Evolutionary conservation across 2,329 filamentous ascomycete species (phyloP).

Genomic region (Tolypocladium nubicola): DNA sequence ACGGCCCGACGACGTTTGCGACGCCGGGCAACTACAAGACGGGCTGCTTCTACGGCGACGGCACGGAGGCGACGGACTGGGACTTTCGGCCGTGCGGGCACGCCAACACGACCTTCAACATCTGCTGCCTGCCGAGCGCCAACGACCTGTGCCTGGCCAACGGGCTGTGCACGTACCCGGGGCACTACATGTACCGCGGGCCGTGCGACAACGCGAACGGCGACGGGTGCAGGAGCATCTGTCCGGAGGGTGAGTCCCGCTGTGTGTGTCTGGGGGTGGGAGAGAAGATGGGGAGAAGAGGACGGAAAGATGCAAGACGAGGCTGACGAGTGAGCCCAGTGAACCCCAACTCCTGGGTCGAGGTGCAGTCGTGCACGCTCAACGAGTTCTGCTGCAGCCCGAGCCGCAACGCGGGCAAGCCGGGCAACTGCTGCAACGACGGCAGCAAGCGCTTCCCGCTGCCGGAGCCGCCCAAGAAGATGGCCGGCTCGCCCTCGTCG

Average conservation of each 20-base stretch:
- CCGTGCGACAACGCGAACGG: background rate
- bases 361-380: background rate
- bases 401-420: background rate
- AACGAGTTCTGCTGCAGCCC: background rate
- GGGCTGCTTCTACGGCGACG: background rate
- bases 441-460: background rate
- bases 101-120: background rate
- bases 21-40: background rate
- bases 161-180: background rate
- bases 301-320: too few species aligned
- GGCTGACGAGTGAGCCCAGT: background rate
- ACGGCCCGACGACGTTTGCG: background rate
- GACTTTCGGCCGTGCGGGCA: background rate
- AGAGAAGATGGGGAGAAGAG: too few species aligned
- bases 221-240: background rate
- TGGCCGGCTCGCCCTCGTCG: background rate
- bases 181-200: background rate
- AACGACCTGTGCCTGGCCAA: background rate
- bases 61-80: background rate
- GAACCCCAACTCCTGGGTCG: background rate
- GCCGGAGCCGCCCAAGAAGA: background rate
- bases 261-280: too few species aligned
- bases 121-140: background rate
- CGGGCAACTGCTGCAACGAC: slow-evolving; percentile 1
- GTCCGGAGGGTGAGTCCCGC: background rate